These are phyloP conservation scores for Dissophora ornata DNA, from an alignment of 192 early-diverging fungal species.

Conservation along the genomic window DNA sequence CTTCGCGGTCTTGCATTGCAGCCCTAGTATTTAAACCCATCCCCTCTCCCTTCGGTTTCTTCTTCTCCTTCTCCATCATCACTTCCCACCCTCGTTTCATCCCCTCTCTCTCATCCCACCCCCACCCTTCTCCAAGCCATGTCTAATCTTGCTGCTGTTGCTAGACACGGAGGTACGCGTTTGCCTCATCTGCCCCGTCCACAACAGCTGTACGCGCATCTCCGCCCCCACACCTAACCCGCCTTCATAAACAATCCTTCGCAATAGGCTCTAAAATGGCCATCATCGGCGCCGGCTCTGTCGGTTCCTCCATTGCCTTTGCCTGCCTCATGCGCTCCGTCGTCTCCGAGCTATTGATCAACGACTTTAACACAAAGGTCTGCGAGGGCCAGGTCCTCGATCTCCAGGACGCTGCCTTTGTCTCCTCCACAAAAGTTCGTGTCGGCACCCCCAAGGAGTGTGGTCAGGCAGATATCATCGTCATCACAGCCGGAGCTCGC, in stretches of 20 bases:
- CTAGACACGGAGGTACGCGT: background rate
- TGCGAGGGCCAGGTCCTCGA: conserved; percentile 85
- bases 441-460: conserved; percentile 74
- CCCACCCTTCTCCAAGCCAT: conserved; percentile 2
- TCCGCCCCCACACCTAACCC: background rate
- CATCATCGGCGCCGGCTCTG: conserved; percentile 82
- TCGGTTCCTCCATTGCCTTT: conserved; percentile 80
- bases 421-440: conserved; percentile 71
- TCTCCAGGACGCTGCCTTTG: conserved; percentile 81
- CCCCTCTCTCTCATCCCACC: background rate
- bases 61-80: conserved; percentile 4
- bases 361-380: conserved; percentile 74
- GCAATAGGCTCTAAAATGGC: conserved; percentile 63
- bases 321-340: conserved; percentile 76
- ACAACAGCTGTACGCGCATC: background rate
- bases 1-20: background rate
- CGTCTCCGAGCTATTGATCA: conserved; percentile 75
- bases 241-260: background rate
- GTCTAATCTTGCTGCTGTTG: background rate
- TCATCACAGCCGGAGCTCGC: conserved; percentile 87
- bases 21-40: background rate
- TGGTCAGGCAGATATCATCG: conserved; percentile 85
- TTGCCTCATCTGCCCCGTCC: background rate
- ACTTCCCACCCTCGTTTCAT: background rate
- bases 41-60: background rate